Evolutionary conservation across 2,329 filamentous ascomycete genomes (phyloP).

Genomic region (Stagonosporopsis rhizophila): DNA sequence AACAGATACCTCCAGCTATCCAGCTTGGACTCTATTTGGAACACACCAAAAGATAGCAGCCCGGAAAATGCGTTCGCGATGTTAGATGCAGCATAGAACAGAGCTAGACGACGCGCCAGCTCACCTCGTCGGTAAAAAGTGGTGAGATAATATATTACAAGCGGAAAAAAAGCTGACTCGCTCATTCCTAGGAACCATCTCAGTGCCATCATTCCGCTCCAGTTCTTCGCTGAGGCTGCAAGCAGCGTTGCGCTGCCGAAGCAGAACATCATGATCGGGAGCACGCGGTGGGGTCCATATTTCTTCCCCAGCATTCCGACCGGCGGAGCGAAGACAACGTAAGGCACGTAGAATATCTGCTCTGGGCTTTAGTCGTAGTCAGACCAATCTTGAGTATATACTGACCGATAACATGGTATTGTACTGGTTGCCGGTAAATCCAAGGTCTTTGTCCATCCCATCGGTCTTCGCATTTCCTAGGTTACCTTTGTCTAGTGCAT

Average conservation of each 20-base stretch:
- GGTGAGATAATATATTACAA: constrained; percentile 68
- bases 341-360: constrained; percentile 76
- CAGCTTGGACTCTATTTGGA: constrained; percentile 62
- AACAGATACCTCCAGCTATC: constrained; percentile 71
- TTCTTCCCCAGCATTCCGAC: constrained; percentile 72
- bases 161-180: constrained; percentile 72
- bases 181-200: constrained; percentile 73
- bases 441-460: constrained; percentile 59
- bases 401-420: constrained; percentile 66
- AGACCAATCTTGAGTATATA: neutral
- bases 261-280: constrained; percentile 72
- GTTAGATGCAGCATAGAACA: constrained; percentile 79
- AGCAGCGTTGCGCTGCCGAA: constrained; percentile 72
- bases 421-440: constrained; percentile 69
- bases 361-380: neutral
- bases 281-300: constrained; percentile 67
- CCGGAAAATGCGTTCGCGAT: constrained; percentile 74
- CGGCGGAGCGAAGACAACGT: constrained; percentile 72
- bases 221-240: constrained; percentile 64
- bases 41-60: constrained; percentile 66
- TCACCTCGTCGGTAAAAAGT: constrained; percentile 75
- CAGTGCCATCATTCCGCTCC: constrained; percentile 70
- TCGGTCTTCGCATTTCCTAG: constrained; percentile 54
- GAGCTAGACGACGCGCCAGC: constrained; percentile 71
- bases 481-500: constrained; percentile 48